Evolutionary conservation across 176 grass and related monocot genomes (phyloP), one percentile per base, ranked within the genome.

Genomic region (Oryza rufipogon): DNA sequence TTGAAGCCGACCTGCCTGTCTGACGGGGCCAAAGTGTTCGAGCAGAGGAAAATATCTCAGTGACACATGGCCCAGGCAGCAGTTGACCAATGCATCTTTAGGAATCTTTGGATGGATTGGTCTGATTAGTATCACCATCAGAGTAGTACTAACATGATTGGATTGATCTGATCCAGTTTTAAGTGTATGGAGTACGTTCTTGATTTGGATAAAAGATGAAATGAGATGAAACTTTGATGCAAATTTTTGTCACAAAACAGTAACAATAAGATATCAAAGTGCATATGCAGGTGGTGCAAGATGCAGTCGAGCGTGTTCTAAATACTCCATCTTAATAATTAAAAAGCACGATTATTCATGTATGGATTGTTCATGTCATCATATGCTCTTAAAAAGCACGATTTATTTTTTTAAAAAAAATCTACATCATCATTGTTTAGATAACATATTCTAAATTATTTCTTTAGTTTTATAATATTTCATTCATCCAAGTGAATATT

Each of bases 151-250:
- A 20, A 58, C 16, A 58, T 51, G 58, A 15, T 17, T 34, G 36
- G 42, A 25, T 66, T 70, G 71, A 36, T 17, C 17, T 48, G 9
- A 17, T 84, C 16, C 12, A 15, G 1, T 52, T 56, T 23, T 1
- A 30, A 56, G 15, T 23, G 17, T 3, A 51, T 48, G 11, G 20
- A 36, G 12, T 44, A 44, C 42, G 42, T 10, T 10, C 42, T 13
- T 36, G 48, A 45, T 72, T 8, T 4, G 44, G 33, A 34, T 1
- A 71, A 19, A 3, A 36, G 44, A 66, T 58, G 78, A 17, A 90
- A 83, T 54, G 7, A 52, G 68, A 74, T 22, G n/a, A n/a, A 49
- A 7, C 13, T 28, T 67, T 41, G 68, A 19, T 78, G 71, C 51
- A 78, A 66, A 13, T 34, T 22, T 54, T 60, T 66, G 64, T 11